Base-by-base conservation (phyloP, 169 alveolate genomes). In the Toxoplasma gondii region DNA sequence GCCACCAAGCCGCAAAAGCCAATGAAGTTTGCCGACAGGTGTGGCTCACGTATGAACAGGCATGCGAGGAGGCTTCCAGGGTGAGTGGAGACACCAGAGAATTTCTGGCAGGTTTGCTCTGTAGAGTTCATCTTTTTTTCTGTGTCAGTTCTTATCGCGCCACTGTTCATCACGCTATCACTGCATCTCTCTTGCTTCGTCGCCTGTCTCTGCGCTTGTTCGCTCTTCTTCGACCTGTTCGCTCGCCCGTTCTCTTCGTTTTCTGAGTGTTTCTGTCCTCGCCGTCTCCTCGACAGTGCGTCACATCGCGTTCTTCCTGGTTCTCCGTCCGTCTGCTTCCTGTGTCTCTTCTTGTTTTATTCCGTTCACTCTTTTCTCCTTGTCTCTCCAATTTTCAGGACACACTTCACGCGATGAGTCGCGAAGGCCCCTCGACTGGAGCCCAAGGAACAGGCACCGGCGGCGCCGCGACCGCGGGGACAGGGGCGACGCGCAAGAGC, bases 41-140 rank as follows among this genome's bases (percentile, higher is more conserved):
- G 9, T 82, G 90, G 90, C 31, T 29, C 5, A 36, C 64, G 39
- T 82, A 82, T 67, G 90, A 82, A 44, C 90, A 82, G 64, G 90
- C 64, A 5, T 82, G n/a, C 38, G 90, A 82, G 27, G 90, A 82
- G n/a, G 29, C 41, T 82, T 38, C 90, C 34, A 12, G 90, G 41
- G 90, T 82, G 36, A 38, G 90, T 39, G 41, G 31, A 64, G 29
- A 64, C 29, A 31, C 74, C 4, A 19, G 74, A 27, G 22, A 64
- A 64, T 16, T 4, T 19, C 9, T 16, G 7, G 74, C 29, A 12
- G 7, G n/a, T 64, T 31, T 16, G 9, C 74, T 64, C 74, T 22
- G 31, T 64, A 16, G 74, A 27, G 1, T 27, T 64, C 74, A 1
- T 64, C 29, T 64, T 31, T 64, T 16, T 16, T 31, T 64, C 74